These are phyloP conservation scores for Pythium vanterpoolii DNA, from an alignment of 352 stramenopile genomes.

Conservation along the genomic window DNA sequence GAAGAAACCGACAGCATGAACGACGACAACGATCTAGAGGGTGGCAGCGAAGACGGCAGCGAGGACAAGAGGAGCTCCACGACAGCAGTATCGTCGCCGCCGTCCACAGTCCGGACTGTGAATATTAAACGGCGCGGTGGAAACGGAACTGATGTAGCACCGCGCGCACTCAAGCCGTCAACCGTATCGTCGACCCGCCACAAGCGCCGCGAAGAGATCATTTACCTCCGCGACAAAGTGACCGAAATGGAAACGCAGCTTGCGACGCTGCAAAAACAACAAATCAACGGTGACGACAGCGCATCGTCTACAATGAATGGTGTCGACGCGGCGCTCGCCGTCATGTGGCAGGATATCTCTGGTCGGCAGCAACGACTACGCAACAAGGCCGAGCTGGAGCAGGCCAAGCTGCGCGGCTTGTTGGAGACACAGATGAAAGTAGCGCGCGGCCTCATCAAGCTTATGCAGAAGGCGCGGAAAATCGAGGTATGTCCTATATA, in stretches of 20 bases:
- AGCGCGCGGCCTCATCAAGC: slow-evolving; percentile 23
- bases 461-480: slow-evolving; percentile 15
- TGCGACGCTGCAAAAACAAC: background rate
- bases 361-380: slow-evolving; percentile 12
- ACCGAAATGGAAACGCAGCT: slow-evolving; percentile 17
- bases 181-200: slow-evolving; percentile 13
- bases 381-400: slow-evolving; percentile 26
- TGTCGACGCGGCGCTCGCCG: slow-evolving; percentile 4
- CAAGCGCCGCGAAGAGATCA: slow-evolving; percentile 21
- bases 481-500: slow-evolving; percentile 15
- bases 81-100: background rate
- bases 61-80: background rate
- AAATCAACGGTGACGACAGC: background rate
- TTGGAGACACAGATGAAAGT: slow-evolving; percentile 32
- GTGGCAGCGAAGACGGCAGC: slow-evolving; percentile 8
- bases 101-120: background rate
- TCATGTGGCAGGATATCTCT: slow-evolving; percentile 20
- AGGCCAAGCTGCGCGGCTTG: slow-evolving; percentile 18
- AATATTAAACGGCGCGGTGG: too few relatives aligned
- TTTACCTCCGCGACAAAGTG: slow-evolving; percentile 16
- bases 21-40: slow-evolving; percentile 12
- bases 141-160: too few relatives aligned
- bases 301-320: background rate
- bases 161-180: slow-evolving; percentile 8
- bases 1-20: slow-evolving; percentile 7